Evolutionary conservation across 352 stramenopile genomes (phyloP), one percentile per base, ranked within the genome.

Genomic region (Phytophthora cactorum): DNA sequence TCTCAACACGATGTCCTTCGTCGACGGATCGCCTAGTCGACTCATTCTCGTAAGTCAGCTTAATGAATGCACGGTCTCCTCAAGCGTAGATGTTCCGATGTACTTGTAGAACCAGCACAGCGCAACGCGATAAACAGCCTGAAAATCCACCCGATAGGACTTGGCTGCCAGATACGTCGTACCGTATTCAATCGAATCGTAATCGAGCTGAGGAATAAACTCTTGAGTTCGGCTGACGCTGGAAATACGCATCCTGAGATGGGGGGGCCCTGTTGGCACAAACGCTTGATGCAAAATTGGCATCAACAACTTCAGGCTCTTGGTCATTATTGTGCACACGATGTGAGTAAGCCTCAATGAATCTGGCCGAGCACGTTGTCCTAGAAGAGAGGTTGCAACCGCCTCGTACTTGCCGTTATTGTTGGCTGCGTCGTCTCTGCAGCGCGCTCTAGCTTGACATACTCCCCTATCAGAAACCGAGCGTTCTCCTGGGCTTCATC

Each of bases 391-490:
- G 81, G 79, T 39, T 83, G 70, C 7, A 88, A 67, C 7, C 82
- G 71, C 25, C 69, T 72, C 25, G 63, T 69, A 6, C 58, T 54
- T 15, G 27, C 17, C 8, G 51, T 59, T n/a, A 46, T 32, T 10
- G 41, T 17, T 27, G 68, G 66, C 15, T 53, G 67, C 25, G 59
- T 55, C 29, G 50, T 27, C 22, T 78, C 59, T 2, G 70, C 71
- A 0, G 78, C 76, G 10, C 47, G 32, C 63, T 93, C 83, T 1
- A 92, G 75, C 45, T 82, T 85, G 36, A 61, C 47, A 63, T 95
- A 95, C 53, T 90, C 84, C 11, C 77, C 69, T 17, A 92, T 86
- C 2, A 94, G 53, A 52, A 76, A 88, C 45, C 63, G 73, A 27
- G 78, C 77, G 49, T 89, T 91, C 51, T 92, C 81, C 22, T 83